phyloP scores from a whole-genome alignment of 106 monocot genomes.

The Acanthochlamys bracteata region DNA sequence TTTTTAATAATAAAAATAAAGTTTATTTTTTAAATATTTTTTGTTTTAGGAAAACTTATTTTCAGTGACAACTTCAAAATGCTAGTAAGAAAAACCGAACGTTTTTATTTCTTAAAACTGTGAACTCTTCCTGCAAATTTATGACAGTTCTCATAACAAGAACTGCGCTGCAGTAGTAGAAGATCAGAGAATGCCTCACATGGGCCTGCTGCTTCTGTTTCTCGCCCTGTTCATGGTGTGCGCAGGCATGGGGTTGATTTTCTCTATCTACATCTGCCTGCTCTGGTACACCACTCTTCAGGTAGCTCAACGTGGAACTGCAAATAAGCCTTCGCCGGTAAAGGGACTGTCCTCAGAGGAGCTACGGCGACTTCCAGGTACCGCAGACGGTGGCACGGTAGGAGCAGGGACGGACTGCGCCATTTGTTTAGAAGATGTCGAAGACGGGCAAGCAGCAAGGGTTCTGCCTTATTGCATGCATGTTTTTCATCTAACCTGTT shows the following conservation, averaged over 20 bases:
- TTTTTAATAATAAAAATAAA: too few species aligned
- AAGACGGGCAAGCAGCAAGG: conserved; percentile 6
- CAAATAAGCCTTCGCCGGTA: neutral
- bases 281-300: conserved; percentile 2
- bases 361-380: neutral
- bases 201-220: neutral
- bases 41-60: too few species aligned
- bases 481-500: conserved; percentile 17
- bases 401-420: conserved; percentile 6
- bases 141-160: too few species aligned
- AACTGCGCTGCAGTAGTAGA: too few species aligned
- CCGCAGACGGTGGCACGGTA: neutral
- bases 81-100: too few species aligned
- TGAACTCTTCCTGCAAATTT: too few species aligned
- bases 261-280: conserved; percentile 8
- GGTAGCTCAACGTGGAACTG: neutral
- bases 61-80: too few species aligned
- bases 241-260: conserved; percentile 1
- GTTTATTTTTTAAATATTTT: too few species aligned
- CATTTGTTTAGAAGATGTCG: conserved; percentile 3
- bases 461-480: conserved; percentile 20
- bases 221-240: conserved; percentile 7
- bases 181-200: too few species aligned
- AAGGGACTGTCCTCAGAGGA: neutral
- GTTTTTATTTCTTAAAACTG: too few species aligned